Base-by-base conservation (phyloP, 176 grass and related monocot species). In the Poa pratensis region DNA sequence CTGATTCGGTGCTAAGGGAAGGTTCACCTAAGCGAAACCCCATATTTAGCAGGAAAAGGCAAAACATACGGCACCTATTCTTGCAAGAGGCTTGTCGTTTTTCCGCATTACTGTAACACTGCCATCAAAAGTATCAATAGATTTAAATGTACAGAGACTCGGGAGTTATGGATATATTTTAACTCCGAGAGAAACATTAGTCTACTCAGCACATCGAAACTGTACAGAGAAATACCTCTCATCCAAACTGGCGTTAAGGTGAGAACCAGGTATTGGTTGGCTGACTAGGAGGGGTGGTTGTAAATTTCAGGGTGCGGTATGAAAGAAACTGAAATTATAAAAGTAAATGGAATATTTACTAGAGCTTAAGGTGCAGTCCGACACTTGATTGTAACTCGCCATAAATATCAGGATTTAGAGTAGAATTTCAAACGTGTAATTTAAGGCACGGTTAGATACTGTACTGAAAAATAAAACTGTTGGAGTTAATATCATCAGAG, bases 31-130 rank as follows among this genome's bases (percentile, higher is more conserved):
- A 78, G 73, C 57, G 37, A 86, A 30, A 81, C 51, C 19, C 83
- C 71, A 74, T 80, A 84, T 87, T 87, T 80, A 80, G 75, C 12
- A 76, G 22, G 49, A 80, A 87, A 90, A 84, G 60, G 40, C 7
- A n/a, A 64, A 77, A 77, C 54, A 77, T 81, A 62, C 61, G 1
- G 39, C 39, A 10, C 62, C 14, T 84, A 76, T 84, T 84, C 1
- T 62, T 13, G 20, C 65, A 65, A 28, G 46, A 80, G 54, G 45
- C 59, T 73, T 80, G 81, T 80, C 73, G 55, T 50, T 80, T 30
- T 30, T 49, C 16, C 1, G 6, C 69, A 73, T 18, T 51, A 27
- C 9, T 73, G 6, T 49, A 74, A 73, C 15, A 73, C 70, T 27
- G 13, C 6, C 6, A 73, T 73, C 42, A 73, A 70, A 70, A 70